These are phyloP conservation scores for Phytophthora pluvialis DNA, from an alignment of 352 stramenopile genomes.

Conservation along the genomic window DNA sequence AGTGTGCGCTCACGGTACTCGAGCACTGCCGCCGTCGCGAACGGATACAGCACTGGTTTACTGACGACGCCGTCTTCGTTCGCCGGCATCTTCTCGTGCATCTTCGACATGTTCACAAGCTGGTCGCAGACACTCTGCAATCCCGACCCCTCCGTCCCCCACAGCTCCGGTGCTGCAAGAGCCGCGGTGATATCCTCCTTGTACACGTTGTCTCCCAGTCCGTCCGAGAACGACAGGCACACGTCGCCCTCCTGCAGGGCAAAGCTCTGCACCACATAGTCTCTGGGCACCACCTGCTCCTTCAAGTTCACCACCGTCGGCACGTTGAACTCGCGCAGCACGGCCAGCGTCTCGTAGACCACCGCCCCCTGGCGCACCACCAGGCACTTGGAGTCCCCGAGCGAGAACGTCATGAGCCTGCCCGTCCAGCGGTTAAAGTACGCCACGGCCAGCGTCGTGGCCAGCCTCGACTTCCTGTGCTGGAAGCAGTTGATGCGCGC, in stretches of 20 bases:
- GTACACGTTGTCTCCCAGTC: constrained; percentile 82
- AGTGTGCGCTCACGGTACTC: constrained; percentile 70
- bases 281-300: constrained; percentile 48
- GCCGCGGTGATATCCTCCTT: constrained; percentile 67
- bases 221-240: constrained; percentile 80
- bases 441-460: constrained; percentile 68
- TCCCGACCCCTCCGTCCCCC: constrained; percentile 21
- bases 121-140: constrained; percentile 61
- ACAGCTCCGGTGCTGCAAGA: constrained; percentile 29
- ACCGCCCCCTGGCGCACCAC: constrained; percentile 57
- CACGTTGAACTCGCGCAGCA: constrained; percentile 83
- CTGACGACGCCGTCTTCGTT: constrained; percentile 2
- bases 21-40: constrained; percentile 64
- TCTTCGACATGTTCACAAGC: constrained; percentile 55
- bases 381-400: constrained; percentile 81
- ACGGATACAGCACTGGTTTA: constrained; percentile 51
- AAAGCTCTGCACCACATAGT: constrained; percentile 81
- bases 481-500: constrained; percentile 65
- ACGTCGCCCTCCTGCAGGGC: constrained; percentile 56
- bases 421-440: constrained; percentile 80
- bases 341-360: constrained; percentile 71
- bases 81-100: constrained; percentile 27
- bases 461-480: constrained; percentile 65
- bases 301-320: constrained; percentile 76
- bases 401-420: constrained; percentile 67